Base-by-base conservation (phyloP, 1,284 basidiomycete genomes). In the Fistulina hepatica region DNA sequence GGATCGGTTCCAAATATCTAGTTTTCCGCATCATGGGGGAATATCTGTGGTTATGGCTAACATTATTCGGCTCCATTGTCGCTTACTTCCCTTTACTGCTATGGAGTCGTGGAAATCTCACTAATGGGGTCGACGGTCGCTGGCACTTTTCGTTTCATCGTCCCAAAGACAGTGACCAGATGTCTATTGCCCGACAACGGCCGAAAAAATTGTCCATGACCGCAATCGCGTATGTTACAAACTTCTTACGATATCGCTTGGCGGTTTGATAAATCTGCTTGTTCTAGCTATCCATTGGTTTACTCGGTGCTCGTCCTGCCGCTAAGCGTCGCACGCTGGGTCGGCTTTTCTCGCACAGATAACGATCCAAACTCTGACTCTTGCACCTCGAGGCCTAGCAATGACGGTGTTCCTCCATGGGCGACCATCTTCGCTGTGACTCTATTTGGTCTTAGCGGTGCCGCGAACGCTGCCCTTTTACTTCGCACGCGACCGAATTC, bases 21-120 rank as follows among this genome's bases (percentile, higher is more conserved):
- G 41, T 43, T 3, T 54, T 60, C 34, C 52, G 58, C 4, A 51
- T 67, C 23, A 50, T 44, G 15, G 60, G 60, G 4, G 64, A 66
- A 47, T 67, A 67, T 39, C 36, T 65, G 22, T 68, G 66, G 63
- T 53, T 67, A 36, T 67, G 65, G 64, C 42, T 62, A 23, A 55
- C 63, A 1, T 49, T 64, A 5, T 41, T 46, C 16, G 45, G 58
- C 34, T 63, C 63, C 8, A 34, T 59, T 12, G 16, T 57, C 12
- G 43, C 56, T 2, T 67, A 66, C 44, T 48, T 59, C 16, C 54
- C 56, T 0, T 52, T 67, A 9, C 64, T 59, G 46, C 49, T 67
- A 37, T 61, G 59, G 52, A 55, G 55, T 31, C 52, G 57, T 16
- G 60, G 60, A 12, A 61, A 61, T 42, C 55, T 68, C 37, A 48